Evolutionary conservation across 305 asterid species (phyloP).

Genomic region (Fraxinus velutina): DNA sequence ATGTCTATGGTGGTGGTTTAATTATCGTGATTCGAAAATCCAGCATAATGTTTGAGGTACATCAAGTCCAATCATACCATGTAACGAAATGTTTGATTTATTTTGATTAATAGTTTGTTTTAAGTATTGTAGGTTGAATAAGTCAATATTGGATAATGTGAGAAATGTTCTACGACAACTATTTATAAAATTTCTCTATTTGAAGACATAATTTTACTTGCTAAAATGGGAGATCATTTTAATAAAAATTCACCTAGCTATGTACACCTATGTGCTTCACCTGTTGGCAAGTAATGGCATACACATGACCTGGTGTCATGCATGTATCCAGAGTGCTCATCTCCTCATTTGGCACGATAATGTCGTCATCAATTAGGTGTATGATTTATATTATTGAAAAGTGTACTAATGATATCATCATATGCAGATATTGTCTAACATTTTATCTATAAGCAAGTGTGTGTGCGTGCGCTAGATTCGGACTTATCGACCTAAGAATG

Average conservation of each 20-base stretch:
- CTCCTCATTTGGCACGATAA: too few relatives aligned
- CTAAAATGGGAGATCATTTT: background rate
- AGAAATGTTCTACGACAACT: background rate
- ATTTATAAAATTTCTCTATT: background rate
- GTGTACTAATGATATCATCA: background rate
- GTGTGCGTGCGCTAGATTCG: background rate
- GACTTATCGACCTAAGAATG: background rate
- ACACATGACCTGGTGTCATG: too few relatives aligned
- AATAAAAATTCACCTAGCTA: background rate
- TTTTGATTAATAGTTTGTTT: background rate
- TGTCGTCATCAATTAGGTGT: background rate
- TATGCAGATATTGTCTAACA: background rate
- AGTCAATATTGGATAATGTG: background rate
- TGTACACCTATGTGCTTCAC: background rate
- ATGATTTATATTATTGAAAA: background rate
- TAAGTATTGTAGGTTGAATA: background rate
- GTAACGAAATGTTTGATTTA: background rate
- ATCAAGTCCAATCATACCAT: background rate
- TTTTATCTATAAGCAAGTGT: background rate
- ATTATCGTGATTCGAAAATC: background rate
- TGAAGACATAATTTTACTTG: background rate
- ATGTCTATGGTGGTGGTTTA: background rate
- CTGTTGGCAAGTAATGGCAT: background rate
- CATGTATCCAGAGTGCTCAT: background rate
- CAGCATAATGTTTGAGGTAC: background rate